Evolutionary conservation across 2,329 filamentous ascomycete species (phyloP).

Genomic region (Colletotrichum lini): DNA sequence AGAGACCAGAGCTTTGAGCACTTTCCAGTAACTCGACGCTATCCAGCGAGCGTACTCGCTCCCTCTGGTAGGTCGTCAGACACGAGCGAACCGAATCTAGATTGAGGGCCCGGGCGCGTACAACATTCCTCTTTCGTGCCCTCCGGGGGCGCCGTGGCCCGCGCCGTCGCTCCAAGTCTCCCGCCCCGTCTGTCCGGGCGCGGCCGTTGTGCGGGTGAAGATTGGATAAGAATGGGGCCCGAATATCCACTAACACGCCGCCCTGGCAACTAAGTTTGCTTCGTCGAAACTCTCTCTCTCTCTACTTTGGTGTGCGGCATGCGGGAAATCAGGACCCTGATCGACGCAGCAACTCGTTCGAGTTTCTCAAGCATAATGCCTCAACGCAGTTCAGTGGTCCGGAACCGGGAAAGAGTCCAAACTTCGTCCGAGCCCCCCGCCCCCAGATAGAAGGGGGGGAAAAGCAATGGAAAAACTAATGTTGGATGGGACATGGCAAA

Average conservation of each 20-base stretch:
- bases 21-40: no score
- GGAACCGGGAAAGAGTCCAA: conserved; percentile 19
- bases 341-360: conserved; percentile 15
- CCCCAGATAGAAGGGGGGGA: no score
- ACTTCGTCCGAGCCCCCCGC: conserved; percentile 36
- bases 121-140: conserved; percentile 15
- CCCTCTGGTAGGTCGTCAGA: not conserved
- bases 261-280: conserved; percentile 24
- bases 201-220: not conserved
- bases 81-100: not conserved
- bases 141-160: conserved; percentile 6
- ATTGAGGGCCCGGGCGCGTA: conserved; percentile 2
- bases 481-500: not conserved
- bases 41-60: no score
- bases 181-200: conserved; percentile 29
- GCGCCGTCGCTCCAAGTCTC: conserved; percentile 7
- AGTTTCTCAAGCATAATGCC: conserved; percentile 18
- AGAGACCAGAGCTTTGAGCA: not conserved
- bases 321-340: conserved; percentile 33
- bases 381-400: conserved; percentile 8
- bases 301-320: conserved; percentile 1
- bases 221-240: conserved; percentile 3
- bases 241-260: conserved; percentile 15
- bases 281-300: conserved; percentile 9
- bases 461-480: not conserved